These are phyloP conservation scores for Gastroboletus turbinatus DNA, from an alignment of 1,284 basidiomycete species.

Conservation along the genomic window DNA sequence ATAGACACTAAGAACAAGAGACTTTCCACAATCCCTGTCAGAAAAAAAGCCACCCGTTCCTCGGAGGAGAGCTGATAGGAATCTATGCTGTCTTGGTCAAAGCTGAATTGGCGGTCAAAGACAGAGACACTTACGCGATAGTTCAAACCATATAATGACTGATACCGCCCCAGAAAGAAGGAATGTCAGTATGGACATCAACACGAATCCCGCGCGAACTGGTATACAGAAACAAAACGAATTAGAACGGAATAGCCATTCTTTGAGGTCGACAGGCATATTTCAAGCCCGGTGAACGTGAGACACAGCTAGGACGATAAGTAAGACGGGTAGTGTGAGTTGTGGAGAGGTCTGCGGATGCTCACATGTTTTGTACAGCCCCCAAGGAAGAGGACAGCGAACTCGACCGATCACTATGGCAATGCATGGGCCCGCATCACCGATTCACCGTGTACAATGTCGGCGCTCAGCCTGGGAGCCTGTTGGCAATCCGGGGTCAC, in stretches of 20 bases:
- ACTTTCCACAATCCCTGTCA: conserved; percentile 51
- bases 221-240: conserved; percentile 65
- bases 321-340: background rate
- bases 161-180: conserved; percentile 51
- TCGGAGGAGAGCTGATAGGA: conserved; percentile 37
- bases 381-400: background rate
- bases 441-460: background rate
- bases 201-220: conserved; percentile 58
- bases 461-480: conserved; percentile 10
- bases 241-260: conserved; percentile 31
- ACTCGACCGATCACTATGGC: conserved; percentile 19
- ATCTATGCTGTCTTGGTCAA: conserved; percentile 14
- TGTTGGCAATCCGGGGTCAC: background rate
- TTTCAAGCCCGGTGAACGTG: background rate
- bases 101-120: background rate
- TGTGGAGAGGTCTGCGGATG: background rate
- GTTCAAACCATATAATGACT: conserved; percentile 57
- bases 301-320: background rate
- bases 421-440: too few relatives aligned
- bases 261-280: conserved; percentile 25
- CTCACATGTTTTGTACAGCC: conserved; percentile 11
- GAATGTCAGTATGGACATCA: conserved; percentile 52
- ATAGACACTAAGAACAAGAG: conserved; percentile 51
- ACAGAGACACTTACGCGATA: conserved; percentile 45
- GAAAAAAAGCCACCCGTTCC: conserved; percentile 45